Base-by-base conservation (phyloP, 177 flowering plant species). In the Vitis hybrid region DNA sequence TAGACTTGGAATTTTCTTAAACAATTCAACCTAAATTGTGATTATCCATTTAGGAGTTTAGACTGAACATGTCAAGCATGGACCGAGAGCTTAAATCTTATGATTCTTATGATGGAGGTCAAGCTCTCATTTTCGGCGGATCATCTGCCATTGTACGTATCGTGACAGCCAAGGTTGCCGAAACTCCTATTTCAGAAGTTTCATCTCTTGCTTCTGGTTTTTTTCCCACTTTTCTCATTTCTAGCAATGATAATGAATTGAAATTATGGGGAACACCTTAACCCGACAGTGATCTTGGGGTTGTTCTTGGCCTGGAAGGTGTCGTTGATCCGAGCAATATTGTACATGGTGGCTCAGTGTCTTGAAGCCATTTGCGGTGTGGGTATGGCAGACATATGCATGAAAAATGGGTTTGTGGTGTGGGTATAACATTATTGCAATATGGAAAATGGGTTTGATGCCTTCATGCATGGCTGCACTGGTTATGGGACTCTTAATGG, bases 81-180 rank as follows among this genome's bases (percentile, higher is more conserved):
- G 3, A 22, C 26, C 26, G 0, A 22, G 26, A 22, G 26, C 26
- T 22, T 22, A 22, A 22, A 22, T 22, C 26, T 22, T 0, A 22
- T 22, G 26, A 22, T 22, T 22, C 26, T 22, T 22, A 22, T 0
- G 10, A 85, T 80, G 86, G 82, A 77, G 65, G 73, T 86, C 0
- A 81, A 81, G 65, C 69, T 91, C 5, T 54, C 73, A 0, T 93
- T 84, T 68, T 12, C 92, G 1, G 81, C 86, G 1, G 92, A 88
- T 67, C 70, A 68, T 71, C 93, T 93, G 10, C 94, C 97, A 0
- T 73, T 90, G 1, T 72, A 90, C 0, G 91, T 84, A n/a, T n/a
- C n/a, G n/a, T n/a, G n/a, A n/a, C 90, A 2, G 85, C 90, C 1
- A 83, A 83, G 75, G 26, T 94, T 12, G 79, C 81, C 16, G 87